Conservation (phyloP, 2,329 filamentous ascomycete genomes). For the Cladosporium sphaerospermum region DNA sequence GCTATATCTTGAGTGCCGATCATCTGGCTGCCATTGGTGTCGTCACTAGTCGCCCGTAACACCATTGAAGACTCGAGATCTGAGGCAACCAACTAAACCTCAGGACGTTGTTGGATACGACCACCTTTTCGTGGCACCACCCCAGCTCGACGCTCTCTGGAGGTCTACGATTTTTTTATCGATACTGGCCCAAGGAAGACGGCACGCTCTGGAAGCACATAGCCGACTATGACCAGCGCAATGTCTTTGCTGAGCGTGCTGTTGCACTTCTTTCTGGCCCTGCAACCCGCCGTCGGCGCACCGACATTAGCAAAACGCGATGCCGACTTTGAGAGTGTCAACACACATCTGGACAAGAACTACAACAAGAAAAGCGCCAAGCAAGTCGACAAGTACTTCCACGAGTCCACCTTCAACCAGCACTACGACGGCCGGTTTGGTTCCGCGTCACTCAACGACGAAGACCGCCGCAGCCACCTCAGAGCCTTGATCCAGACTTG, state of each 20-base stretch:
- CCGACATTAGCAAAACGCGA: conserved; percentile 24
- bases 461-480: conserved; percentile 44
- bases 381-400: conserved; percentile 42
- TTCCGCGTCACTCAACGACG: conserved; percentile 37
- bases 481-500: conserved; percentile 50
- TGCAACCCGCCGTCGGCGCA: conserved; percentile 5
- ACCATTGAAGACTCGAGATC: too few relatives aligned
- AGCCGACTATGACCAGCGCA: too few relatives aligned
- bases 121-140: too few relatives aligned
- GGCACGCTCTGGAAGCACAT: too few relatives aligned
- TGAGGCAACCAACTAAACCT: too few relatives aligned
- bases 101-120: too few relatives aligned
- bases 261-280: conserved; percentile 5
- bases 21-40: not conserved
- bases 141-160: too few relatives aligned
- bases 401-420: conserved; percentile 46
- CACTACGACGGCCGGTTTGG: conserved; percentile 56
- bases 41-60: not conserved
- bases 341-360: conserved; percentile 34
- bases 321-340: conserved; percentile 40
- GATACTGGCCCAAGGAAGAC: too few relatives aligned
- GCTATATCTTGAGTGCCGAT: not conserved
- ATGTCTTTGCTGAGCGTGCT: not conserved
- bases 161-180: too few relatives aligned
- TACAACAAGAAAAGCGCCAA: conserved; percentile 32